Percentiles rank a stretch among this genome's conserved stretches.
Conservation (phyloP, 2,329 filamentous ascomycete genomes). For the Ceratocystis eucalypticola region DNA sequence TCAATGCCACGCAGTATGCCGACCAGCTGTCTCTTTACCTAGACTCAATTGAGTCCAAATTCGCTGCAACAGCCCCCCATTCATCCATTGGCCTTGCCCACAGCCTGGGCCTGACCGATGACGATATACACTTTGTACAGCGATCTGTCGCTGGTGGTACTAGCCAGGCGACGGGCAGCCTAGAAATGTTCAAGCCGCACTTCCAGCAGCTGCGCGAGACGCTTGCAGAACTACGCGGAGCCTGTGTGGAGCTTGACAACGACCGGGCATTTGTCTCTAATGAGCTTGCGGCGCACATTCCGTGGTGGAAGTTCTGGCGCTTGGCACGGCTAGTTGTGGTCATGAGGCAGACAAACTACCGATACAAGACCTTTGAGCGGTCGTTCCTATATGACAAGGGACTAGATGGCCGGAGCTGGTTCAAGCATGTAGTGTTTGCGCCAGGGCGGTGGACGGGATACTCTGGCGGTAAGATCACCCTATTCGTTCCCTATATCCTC, state of each 20-base stretch:
- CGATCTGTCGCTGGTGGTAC: constrained; percentile 22
- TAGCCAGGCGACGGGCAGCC: constrained; percentile 26
- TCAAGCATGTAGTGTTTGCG: constrained; percentile 90
- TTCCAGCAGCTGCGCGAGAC: constrained; percentile 30
- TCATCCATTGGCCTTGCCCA: constrained; percentile 9
- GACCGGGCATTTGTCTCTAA: constrained; percentile 31
- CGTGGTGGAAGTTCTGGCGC: constrained; percentile 67
- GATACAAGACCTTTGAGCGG: constrained; percentile 75
- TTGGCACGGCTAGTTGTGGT: constrained; percentile 49
- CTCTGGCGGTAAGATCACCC: constrained; percentile 48
- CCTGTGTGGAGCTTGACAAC: constrained; percentile 35
- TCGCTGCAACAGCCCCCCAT: constrained; percentile 26
- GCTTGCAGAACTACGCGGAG: constrained; percentile 28
- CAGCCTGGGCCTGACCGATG: constrained; percentile 21
- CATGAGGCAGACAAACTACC: constrained; percentile 56
- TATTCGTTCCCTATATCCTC: not conserved
- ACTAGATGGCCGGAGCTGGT: constrained; percentile 70
- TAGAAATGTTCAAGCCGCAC: constrained; percentile 29
- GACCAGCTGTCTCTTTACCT: constrained; percentile 40
- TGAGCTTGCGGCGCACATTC: constrained; percentile 41
- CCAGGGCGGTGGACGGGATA: constrained; percentile 89
- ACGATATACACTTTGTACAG: constrained; percentile 24
- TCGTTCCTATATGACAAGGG: constrained; percentile 64
- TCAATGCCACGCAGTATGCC: constrained; percentile 53
- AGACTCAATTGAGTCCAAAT: constrained; percentile 36